These are phyloP conservation scores for Verbena officinalis DNA, from an alignment of 257 asterid genomes.

Conservation along the genomic window DNA sequence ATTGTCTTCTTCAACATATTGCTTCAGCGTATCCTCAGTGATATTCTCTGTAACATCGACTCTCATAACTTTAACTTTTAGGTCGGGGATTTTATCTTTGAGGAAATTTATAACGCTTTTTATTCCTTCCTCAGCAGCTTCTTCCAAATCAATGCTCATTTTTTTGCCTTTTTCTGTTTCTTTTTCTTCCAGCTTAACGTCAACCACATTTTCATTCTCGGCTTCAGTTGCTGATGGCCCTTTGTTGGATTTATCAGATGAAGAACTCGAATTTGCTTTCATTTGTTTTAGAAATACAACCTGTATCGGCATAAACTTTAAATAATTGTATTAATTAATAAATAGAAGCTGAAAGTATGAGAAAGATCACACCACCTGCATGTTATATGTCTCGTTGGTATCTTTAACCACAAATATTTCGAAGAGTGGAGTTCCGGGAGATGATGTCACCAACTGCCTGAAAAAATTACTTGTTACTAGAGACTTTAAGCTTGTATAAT, in stretches of 20 bases:
- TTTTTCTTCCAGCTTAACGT: conserved; percentile 58
- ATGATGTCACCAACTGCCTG: conserved; percentile 86
- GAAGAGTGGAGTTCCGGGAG: conserved; percentile 94
- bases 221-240: conserved; percentile 57
- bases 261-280: conserved; percentile 54
- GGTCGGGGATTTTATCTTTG: conserved; percentile 86
- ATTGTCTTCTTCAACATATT: conserved; percentile 62
- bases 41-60: conserved; percentile 60
- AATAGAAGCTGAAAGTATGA: not conserved
- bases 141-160: conserved; percentile 74
- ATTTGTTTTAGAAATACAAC: conserved; percentile 74
- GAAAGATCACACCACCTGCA: conserved; percentile 65
- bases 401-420: conserved; percentile 91
- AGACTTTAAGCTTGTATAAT: conserved; percentile 20
- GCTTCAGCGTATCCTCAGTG: conserved; percentile 64
- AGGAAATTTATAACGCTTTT: conserved; percentile 81
- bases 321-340: not conserved
- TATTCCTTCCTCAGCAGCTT: conserved; percentile 88
- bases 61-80: conserved; percentile 77
- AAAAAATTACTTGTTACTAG: conserved; percentile 31
- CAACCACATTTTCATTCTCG: conserved; percentile 63
- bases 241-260: conserved; percentile 58
- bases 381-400: conserved; percentile 55
- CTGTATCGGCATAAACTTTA: conserved; percentile 41
- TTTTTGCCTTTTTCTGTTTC: conserved; percentile 66